Conservation (phyloP, 2,329 filamentous ascomycete genomes). For the Aspergillus fischeri region DNA sequence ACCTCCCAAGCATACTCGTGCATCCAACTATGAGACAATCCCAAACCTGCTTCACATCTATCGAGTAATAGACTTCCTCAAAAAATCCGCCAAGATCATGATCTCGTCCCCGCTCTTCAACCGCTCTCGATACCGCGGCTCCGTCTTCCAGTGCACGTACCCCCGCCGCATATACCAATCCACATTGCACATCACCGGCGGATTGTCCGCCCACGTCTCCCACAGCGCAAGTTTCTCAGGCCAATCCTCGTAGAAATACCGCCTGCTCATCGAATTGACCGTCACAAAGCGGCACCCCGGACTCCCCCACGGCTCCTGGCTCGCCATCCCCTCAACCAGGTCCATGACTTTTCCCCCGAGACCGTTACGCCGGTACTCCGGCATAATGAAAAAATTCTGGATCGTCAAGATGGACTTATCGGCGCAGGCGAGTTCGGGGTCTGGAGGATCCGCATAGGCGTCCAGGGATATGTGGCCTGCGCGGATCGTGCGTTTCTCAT, state of each 20-base stretch:
- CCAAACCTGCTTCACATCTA: neutral
- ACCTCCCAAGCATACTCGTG: neutral
- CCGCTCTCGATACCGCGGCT: slow-evolving; percentile 13
- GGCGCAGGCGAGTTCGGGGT: slow-evolving; percentile 11
- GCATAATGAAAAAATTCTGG: slow-evolving; percentile 24
- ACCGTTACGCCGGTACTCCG: slow-evolving; percentile 14
- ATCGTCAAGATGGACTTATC: slow-evolving; percentile 17
- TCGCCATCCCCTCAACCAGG: slow-evolving; percentile 14
- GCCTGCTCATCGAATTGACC: slow-evolving; percentile 18
- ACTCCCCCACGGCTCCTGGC: slow-evolving; percentile 14
- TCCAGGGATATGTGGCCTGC: slow-evolving; percentile 29
- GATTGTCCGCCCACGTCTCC: slow-evolving; percentile 4
- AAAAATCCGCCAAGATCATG: slow-evolving; percentile 17
- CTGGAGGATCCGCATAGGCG: slow-evolving; percentile 12
- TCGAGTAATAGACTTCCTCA: slow-evolving; percentile 16
- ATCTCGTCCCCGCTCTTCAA: slow-evolving; percentile 8
- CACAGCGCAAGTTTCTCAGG: slow-evolving; percentile 11
- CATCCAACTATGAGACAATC: neutral
- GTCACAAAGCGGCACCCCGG: slow-evolving; percentile 16
- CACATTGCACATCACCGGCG: slow-evolving; percentile 12
- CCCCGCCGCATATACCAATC: slow-evolving; percentile 25
- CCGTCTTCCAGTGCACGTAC: slow-evolving; percentile 25
- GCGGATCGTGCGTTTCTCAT: slow-evolving; percentile 4
- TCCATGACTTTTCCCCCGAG: slow-evolving; percentile 17
- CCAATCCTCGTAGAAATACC: slow-evolving; percentile 17